Conservation (phyloP, 169 alveolate species). For the Plasmodium vivax region DNA sequence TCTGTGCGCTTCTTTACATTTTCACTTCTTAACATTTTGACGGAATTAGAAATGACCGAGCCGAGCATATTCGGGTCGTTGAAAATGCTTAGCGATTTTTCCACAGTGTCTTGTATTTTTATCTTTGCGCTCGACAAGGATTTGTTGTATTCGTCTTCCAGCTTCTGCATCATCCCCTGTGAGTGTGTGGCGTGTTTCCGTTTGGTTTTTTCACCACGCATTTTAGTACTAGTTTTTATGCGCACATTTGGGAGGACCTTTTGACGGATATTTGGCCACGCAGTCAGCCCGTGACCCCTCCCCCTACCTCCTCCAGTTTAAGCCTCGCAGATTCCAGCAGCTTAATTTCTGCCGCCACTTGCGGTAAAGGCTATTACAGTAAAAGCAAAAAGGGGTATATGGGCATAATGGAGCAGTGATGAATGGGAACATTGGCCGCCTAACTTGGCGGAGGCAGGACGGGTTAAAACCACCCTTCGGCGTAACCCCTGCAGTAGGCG, state of each 20-base stretch:
- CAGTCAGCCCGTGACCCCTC: no score
- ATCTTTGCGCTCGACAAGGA: conserved; percentile 34
- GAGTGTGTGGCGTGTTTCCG: neutral
- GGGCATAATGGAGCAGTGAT: conserved; percentile 1
- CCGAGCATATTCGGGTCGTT: conserved; percentile 44
- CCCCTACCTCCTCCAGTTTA: conserved; percentile 81
- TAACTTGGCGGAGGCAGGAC: neutral
- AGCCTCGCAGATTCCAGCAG: conserved; percentile 78
- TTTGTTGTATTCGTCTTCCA: conserved; percentile 69
- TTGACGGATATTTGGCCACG: neutral
- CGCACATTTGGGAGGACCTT: neutral
- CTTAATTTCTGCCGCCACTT: conserved; percentile 81
- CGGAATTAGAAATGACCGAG: conserved; percentile 63
- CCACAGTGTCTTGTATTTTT: conserved; percentile 53
- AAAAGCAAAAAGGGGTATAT: neutral
- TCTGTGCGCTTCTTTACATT: conserved; percentile 12
- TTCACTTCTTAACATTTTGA: conserved; percentile 27
- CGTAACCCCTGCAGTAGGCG: neutral
- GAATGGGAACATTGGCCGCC: neutral
- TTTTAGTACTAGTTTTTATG: neutral
- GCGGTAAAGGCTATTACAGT: conserved; percentile 82
- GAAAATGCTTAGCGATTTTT: conserved; percentile 58
- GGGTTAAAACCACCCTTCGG: neutral
- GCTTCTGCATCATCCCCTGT: conserved; percentile 72
- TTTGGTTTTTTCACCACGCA: neutral